These are phyloP conservation scores for Collybiopsis luxurians DNA, from an alignment of 768 basidiomycete genomes.

Conservation along the genomic window DNA sequence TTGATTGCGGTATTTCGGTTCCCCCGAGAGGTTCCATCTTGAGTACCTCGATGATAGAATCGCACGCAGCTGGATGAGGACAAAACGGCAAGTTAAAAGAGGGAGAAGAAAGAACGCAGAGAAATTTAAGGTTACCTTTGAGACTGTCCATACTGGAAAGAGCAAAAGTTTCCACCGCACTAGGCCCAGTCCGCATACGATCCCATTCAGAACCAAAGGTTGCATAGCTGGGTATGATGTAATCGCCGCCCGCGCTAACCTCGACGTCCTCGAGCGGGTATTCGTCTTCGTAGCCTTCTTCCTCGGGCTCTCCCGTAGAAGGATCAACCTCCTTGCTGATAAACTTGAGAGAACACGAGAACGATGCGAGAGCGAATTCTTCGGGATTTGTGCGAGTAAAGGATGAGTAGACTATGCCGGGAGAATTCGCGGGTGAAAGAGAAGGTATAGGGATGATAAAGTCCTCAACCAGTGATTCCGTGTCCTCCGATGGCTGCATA, in stretches of 20 bases:
- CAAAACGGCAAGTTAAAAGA: slow-evolving; percentile 13
- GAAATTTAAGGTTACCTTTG: slow-evolving; percentile 61
- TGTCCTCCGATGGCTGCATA: slow-evolving; percentile 80
- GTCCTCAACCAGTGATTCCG: slow-evolving; percentile 80
- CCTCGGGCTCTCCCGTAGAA: slow-evolving; percentile 91
- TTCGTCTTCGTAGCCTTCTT: slow-evolving; percentile 98
- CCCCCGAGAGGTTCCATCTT: slow-evolving; percentile 98
- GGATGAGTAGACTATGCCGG: slow-evolving; percentile 89
- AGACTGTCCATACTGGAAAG: slow-evolving; percentile 90
- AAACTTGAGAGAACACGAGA: slow-evolving; percentile 91
- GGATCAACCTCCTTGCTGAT: slow-evolving; percentile 98
- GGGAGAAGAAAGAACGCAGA: background rate
- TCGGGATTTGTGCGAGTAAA: slow-evolving; percentile 82
- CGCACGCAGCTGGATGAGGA: slow-evolving; percentile 82
- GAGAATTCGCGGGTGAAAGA: slow-evolving; percentile 66
- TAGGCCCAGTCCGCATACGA: slow-evolving; percentile 72
- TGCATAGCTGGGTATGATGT: slow-evolving; percentile 92
- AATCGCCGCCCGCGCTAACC: slow-evolving; percentile 88
- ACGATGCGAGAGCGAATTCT: slow-evolving; percentile 78
- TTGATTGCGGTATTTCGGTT: slow-evolving; percentile 74
- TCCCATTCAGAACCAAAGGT: slow-evolving; percentile 97
- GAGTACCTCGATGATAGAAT: slow-evolving; percentile 93
- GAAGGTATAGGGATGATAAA: slow-evolving; percentile 87
- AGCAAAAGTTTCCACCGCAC: slow-evolving; percentile 89
- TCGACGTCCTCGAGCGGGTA: slow-evolving; percentile 97